Evolutionary conservation across 331 rosid species (phyloP).

Genomic region (Acacia pycnantha): DNA sequence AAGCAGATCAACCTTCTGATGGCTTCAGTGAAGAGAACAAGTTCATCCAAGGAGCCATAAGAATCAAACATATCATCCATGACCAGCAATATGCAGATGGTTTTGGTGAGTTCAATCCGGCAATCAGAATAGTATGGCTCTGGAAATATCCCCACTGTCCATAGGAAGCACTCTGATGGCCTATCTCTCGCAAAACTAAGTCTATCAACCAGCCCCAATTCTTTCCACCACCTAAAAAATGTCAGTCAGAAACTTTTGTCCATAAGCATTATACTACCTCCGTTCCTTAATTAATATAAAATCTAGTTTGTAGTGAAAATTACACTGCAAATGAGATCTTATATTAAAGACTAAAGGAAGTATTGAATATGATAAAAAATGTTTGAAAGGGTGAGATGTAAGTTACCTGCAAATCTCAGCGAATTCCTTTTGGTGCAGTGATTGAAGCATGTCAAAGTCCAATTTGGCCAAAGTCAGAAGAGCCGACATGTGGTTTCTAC

Average conservation of each 20-base stretch:
- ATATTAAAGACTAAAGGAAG: too few species aligned
- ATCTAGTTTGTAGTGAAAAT: too few species aligned
- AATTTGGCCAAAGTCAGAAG: conserved; percentile 40
- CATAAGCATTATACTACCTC: neutral
- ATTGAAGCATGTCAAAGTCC: conserved; percentile 34
- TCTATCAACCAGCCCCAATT: conserved; percentile 37
- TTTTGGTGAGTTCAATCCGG: conserved; percentile 44
- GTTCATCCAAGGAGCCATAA: conserved; percentile 44
- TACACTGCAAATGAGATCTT: too few species aligned
- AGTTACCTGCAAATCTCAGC: conserved; percentile 41
- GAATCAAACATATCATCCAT: conserved; percentile 48
- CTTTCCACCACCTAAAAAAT: conserved; percentile 49
- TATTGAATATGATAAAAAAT: neutral
- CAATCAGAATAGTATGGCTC: conserved; percentile 37
- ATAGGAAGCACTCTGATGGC: conserved; percentile 49
- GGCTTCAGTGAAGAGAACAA: conserved; percentile 48
- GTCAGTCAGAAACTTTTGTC: neutral
- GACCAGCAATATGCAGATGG: conserved; percentile 39
- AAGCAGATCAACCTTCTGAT: conserved; percentile 36
- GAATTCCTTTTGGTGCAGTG: conserved; percentile 42
- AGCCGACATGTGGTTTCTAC: conserved; percentile 2
- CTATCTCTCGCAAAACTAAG: conserved; percentile 51
- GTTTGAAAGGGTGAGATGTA: neutral
- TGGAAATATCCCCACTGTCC: conserved; percentile 52
- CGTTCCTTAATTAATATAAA: too few species aligned